Percentiles rank a stretch among this genome's conserved stretches.
These are phyloP conservation scores for Backusella tuberculispora DNA, from an alignment of 192 early-diverging fungal genomes.

Conservation along the genomic window DNA sequence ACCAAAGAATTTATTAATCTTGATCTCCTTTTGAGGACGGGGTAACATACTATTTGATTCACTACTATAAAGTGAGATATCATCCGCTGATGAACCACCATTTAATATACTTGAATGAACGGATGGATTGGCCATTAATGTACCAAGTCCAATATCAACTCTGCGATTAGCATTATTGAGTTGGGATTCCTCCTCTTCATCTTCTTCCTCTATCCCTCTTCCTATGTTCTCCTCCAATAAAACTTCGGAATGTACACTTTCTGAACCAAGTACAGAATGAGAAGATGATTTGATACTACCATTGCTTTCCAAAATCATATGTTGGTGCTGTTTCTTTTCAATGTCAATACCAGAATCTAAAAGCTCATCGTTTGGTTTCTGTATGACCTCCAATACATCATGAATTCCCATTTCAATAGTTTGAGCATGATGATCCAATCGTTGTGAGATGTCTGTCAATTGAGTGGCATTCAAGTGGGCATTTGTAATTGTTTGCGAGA, in stretches of 20 bases:
- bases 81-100: neutral
- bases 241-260: neutral
- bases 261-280: neutral
- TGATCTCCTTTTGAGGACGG: slow-evolving; percentile 26
- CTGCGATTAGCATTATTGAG: neutral
- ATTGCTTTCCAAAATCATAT: neutral
- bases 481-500: slow-evolving; percentile 36
- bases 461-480: slow-evolving; percentile 6
- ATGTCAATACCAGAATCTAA: neutral
- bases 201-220: too few species aligned
- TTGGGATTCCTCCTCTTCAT: too few species aligned
- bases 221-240: neutral
- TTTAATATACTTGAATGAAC: neutral
- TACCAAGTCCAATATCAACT: neutral
- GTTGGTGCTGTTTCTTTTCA: neutral
- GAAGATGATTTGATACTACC: too few species aligned
- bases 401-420: slow-evolving; percentile 10
- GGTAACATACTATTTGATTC: neutral
- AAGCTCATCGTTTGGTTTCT: neutral
- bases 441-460: neutral
- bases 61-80: neutral
- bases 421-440: neutral
- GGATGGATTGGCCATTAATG: slow-evolving; percentile 12
- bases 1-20: slow-evolving; percentile 65
- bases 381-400: neutral